Base-by-base conservation (phyloP, 2,329 filamentous ascomycete species). In the Lasiodiplodia theobromae region DNA sequence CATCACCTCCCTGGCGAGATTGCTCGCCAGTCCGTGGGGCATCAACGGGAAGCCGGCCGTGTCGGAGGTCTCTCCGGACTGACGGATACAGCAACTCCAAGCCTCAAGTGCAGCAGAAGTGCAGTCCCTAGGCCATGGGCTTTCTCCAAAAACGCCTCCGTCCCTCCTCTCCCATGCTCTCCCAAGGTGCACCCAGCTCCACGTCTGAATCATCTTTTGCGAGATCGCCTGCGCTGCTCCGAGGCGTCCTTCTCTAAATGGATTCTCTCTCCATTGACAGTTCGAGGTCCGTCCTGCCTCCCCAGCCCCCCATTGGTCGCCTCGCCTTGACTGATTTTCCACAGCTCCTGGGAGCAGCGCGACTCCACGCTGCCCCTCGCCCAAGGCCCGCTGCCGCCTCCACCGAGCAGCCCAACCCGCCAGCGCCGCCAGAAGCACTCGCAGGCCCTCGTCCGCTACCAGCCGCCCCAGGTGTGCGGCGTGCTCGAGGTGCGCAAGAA, bases 401-500 rank as follows among this genome's bases (percentile, higher is more conserved):
- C 58, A 18, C 57, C 57, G 12, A 49, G 25, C 28, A 34, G 58
- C 44, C 58, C 58, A 34, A 51, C 38, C 38, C 23, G 25, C 14
- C 57, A 12, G 1, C 23, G 7, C 18, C 8, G 57, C 1, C 3
- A 23, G 21, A 60, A 60, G 57, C 57, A 60, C 8, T 25, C 47
- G 11, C 58, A 51, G 6, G 58, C 58, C 11, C 62, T 52, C 4
- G 51, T 65, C 47, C 62, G 62, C 31, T 54, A 28, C 62, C 62
- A 65, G 31, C 62, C 60, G 28, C 60, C 62, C 16, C 62, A 65
- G 34, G 49, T 65, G 5, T 65, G 62, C 16, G 51, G 62, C 12
- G 62, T 65, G 23, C 47, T 65, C 47, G 62, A 53, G 23, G 62
- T 65, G 49, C 47, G 62, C 31, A 65, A 65, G 51, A 53, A 52